Percentiles rank a stretch among this genome's conserved stretches.
Evolutionary conservation across 2,329 filamentous ascomycete genomes (phyloP).

Genomic region (Trichoderma atrobrunneum): DNA sequence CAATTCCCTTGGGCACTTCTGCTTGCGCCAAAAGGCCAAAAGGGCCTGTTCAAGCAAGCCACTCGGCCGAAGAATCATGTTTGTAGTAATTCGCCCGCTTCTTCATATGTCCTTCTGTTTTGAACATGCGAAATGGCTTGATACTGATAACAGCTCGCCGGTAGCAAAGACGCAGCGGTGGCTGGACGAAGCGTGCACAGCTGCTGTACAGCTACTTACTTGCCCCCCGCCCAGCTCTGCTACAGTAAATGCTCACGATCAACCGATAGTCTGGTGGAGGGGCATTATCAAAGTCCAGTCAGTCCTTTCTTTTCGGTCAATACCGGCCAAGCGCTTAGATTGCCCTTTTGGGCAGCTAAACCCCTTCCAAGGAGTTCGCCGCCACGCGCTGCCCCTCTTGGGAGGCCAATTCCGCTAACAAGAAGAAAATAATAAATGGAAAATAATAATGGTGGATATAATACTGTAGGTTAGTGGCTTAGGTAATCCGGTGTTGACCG

Average conservation of each 20-base stretch:
- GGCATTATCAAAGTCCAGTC: neutral
- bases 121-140: neutral
- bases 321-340: neutral
- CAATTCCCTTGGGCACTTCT: neutral
- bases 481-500: neutral
- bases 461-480: neutral
- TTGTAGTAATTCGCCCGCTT: neutral
- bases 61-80: neutral
- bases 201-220: neutral
- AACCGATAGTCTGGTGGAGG: neutral
- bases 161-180: neutral
- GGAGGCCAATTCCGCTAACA: neutral
- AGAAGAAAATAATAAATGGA: neutral
- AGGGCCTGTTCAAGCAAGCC: conserved; percentile 2
- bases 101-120: neutral
- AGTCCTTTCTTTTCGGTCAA: neutral
- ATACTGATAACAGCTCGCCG: neutral
- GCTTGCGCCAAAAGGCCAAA: neutral
- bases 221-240: neutral
- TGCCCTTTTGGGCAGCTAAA: neutral
- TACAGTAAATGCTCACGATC: conserved; percentile 13
- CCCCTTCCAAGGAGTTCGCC: neutral
- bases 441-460: neutral
- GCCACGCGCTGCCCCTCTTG: neutral
- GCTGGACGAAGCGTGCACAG: neutral